Conservation (phyloP, 1,284 basidiomycete genomes). For the Phlebopus sp. region DNA sequence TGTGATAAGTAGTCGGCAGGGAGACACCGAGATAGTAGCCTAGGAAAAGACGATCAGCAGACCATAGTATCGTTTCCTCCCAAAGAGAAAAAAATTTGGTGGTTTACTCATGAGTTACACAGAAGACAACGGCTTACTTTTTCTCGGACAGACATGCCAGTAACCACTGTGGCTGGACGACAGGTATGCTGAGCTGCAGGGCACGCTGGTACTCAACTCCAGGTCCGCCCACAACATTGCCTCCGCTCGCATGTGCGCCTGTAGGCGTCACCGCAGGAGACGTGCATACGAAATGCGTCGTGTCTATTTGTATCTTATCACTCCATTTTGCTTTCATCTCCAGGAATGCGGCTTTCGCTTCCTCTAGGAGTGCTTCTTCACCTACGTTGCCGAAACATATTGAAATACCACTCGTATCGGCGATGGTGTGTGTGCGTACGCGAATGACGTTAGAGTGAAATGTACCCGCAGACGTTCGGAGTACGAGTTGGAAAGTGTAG, state of each 20-base stretch:
- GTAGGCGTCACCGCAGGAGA: conserved; percentile 69
- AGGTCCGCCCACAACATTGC: conserved; percentile 46
- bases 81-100: not conserved
- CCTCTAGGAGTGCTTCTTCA: conserved; percentile 71
- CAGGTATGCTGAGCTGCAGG: conserved; percentile 83
- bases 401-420: conserved; percentile 88
- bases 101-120: not conserved
- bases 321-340: conserved; percentile 85
- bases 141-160: conserved; percentile 80
- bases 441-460: conserved; percentile 81
- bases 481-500: conserved; percentile 89
- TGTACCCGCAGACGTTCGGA: conserved; percentile 87
- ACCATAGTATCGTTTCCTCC: not conserved
- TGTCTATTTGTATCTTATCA: conserved; percentile 93
- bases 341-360: conserved; percentile 71
- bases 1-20: conserved; percentile 44
- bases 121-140: conserved; percentile 55
- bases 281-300: conserved; percentile 94
- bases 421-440: conserved; percentile 88
- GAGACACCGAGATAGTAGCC: conserved; percentile 79
- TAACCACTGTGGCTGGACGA: conserved; percentile 90
- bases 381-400: conserved; percentile 90
- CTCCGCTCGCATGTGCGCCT: conserved; percentile 55
- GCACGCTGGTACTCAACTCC: conserved; percentile 90
- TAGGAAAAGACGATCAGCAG: conserved; percentile 29